Conservation (phyloP, 2,329 filamentous ascomycete species). For the Alternaria brassicae region DNA sequence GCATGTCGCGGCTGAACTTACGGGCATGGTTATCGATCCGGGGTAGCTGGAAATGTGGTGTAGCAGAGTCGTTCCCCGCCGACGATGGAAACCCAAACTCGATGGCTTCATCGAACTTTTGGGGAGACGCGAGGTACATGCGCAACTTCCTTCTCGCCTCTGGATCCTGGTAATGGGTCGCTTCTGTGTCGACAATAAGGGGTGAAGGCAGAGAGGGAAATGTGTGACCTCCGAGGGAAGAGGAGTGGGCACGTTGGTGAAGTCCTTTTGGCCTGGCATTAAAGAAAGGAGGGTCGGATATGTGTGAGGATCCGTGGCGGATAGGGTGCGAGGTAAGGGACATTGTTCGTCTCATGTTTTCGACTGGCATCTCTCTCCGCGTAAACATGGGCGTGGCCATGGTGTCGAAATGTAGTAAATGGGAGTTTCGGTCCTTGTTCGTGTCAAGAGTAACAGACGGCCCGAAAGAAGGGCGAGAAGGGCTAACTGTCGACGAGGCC, state of each 20-base stretch:
- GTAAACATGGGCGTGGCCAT: constrained; percentile 34
- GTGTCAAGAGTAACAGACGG: constrained; percentile 19
- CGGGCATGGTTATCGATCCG: constrained; percentile 49
- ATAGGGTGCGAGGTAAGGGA: constrained; percentile 74
- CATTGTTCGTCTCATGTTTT: constrained; percentile 64
- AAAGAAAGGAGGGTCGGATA: constrained; percentile 47
- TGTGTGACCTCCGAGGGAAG: constrained; percentile 37
- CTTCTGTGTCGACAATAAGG: constrained; percentile 66
- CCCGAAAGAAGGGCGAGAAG: constrained; percentile 22
- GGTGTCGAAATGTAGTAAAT: constrained; percentile 37
- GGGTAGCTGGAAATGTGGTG: constrained; percentile 40
- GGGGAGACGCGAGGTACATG: constrained; percentile 83
- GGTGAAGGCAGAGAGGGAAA: constrained; percentile 36
- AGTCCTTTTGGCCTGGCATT: constrained; percentile 40
- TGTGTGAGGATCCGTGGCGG: constrained; percentile 59
- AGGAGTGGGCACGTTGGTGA: constrained; percentile 43
- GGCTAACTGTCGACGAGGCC: constrained; percentile 29
- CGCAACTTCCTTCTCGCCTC: constrained; percentile 86
- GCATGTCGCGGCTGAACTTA: constrained; percentile 60
- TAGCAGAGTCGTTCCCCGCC: constrained; percentile 26
- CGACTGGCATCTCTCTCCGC: constrained; percentile 21
- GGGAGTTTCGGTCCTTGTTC: constrained; percentile 28
- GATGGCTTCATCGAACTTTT: constrained; percentile 94
- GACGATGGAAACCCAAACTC: constrained; percentile 87
- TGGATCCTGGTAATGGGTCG: constrained; percentile 87